Percentiles rank a stretch among this genome's conserved stretches.
Conservation (phyloP, 2,329 filamentous ascomycete genomes). For the Golovinomyces cichoracearum region DNA sequence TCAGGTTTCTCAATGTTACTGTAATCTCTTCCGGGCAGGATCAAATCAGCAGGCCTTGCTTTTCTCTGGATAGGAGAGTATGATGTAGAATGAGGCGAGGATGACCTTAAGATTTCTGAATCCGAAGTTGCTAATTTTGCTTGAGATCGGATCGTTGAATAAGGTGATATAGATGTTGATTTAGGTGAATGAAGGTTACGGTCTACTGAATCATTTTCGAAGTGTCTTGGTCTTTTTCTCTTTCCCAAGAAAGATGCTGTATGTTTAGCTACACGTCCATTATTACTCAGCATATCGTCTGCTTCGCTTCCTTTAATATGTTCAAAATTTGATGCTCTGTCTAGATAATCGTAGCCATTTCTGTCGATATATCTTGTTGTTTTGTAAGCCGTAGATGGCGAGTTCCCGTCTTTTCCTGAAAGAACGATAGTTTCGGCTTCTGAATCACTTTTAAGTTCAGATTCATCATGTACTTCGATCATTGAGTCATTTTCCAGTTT, state of each 20-base stretch:
- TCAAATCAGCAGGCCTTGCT: slow-evolving; percentile 18
- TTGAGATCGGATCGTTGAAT: no score
- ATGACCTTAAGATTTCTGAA: slow-evolving; percentile 20
- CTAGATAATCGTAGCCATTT: slow-evolving; percentile 26
- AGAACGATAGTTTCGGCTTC: slow-evolving; percentile 49
- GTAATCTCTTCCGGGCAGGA: slow-evolving; percentile 19
- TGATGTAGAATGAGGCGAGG: slow-evolving; percentile 11
- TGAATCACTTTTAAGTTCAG: slow-evolving; percentile 30
- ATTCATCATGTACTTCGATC: slow-evolving; percentile 4
- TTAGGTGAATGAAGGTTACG: slow-evolving; percentile 30
- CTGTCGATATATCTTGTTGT: slow-evolving; percentile 36
- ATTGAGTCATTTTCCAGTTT: not conserved
- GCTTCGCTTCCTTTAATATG: not conserved
- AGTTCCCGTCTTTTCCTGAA: slow-evolving; percentile 36
- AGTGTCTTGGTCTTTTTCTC: slow-evolving; percentile 23
- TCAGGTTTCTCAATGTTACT: slow-evolving; percentile 12
- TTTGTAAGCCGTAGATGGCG: slow-evolving; percentile 36
- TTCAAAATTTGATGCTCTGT: slow-evolving; percentile 5
- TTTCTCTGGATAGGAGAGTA: slow-evolving; percentile 7
- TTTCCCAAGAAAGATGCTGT: slow-evolving; percentile 19
- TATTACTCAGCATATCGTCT: not conserved
- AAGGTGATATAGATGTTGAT: slow-evolving; percentile 11
- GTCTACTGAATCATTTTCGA: slow-evolving; percentile 24
- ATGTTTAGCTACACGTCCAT: slow-evolving; percentile 6
- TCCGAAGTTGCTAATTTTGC: slow-evolving; percentile 24